phyloP scores from a whole-genome alignment of 352 stramenopile species.

The Phytophthora meadii region DNA sequence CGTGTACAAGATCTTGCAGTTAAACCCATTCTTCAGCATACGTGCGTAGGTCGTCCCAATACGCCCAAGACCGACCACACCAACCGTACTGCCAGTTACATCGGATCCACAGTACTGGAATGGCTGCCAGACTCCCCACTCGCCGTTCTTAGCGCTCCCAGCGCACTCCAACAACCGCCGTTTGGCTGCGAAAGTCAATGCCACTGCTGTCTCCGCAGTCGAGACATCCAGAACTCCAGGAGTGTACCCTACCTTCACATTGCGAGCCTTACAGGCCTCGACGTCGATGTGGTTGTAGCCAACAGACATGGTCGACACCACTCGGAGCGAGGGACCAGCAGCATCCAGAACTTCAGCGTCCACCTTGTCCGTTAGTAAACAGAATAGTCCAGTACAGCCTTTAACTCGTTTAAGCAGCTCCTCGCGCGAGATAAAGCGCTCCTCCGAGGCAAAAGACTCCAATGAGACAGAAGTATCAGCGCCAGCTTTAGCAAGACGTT shows the following conservation, averaged over 20 bases:
- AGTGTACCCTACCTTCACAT: constrained; percentile 86
- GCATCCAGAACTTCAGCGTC: constrained; percentile 69
- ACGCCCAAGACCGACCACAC: constrained; percentile 82
- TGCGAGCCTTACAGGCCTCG: constrained; percentile 63
- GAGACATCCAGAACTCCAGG: constrained; percentile 86
- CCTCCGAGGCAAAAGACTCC: constrained; percentile 36
- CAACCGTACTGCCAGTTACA: constrained; percentile 75
- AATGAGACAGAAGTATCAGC: constrained; percentile 29
- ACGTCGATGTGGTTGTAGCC: constrained; percentile 93
- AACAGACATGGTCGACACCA: constrained; percentile 90
- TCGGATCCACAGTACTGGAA: constrained; percentile 84
- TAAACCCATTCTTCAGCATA: constrained; percentile 86
- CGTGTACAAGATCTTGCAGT: constrained; percentile 86
- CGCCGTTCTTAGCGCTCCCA: constrained; percentile 71
- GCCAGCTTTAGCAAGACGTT: constrained; percentile 23
- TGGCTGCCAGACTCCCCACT: constrained; percentile 83
- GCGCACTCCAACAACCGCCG: constrained; percentile 72
- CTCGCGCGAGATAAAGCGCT: constrained; percentile 45
- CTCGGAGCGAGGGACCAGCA: constrained; percentile 61
- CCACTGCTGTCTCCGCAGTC: constrained; percentile 78
- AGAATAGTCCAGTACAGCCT: constrained; percentile 65
- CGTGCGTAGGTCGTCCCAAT: constrained; percentile 87
- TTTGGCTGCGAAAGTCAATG: constrained; percentile 73
- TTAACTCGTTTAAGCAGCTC: constrained; percentile 59
- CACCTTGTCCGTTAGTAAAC: constrained; percentile 74